Evolutionary conservation across 148 eudicot species (phyloP).

Genomic region (Bassia scoparia): DNA sequence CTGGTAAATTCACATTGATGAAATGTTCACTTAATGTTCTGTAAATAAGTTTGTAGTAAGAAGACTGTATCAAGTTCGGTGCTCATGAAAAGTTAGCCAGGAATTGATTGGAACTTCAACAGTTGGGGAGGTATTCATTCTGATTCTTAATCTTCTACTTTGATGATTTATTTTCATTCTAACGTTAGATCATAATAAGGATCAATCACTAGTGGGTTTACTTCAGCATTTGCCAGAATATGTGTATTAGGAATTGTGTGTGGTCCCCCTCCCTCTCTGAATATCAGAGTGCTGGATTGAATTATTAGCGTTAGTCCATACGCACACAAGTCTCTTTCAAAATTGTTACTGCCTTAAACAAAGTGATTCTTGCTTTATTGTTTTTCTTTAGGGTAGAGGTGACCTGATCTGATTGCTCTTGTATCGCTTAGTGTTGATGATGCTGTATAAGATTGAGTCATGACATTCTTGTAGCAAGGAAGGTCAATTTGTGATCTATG

Average conservation of each 20-base stretch:
- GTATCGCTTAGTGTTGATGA: conserved; percentile 52
- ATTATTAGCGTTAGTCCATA: not conserved
- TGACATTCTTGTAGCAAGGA: conserved; percentile 75
- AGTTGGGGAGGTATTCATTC: conserved; percentile 78
- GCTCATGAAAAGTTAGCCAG: conserved; percentile 45
- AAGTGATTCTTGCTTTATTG: not conserved
- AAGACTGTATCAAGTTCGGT: conserved; percentile 31
- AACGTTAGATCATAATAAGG: not conserved
- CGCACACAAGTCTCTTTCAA: not conserved
- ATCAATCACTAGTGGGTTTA: not conserved
- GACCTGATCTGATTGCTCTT: not conserved
- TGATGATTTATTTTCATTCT: not conserved
- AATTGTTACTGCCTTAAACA: not conserved
- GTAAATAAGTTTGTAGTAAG: conserved; percentile 59
- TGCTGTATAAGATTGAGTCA: conserved; percentile 81
- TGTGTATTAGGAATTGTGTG: too few species aligned
- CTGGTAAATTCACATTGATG: not conserved
- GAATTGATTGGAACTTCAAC: conserved; percentile 93
- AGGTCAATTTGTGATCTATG: conserved; percentile 47
- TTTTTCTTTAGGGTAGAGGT: not conserved
- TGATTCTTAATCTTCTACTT: not conserved
- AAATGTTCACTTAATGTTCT: conserved; percentile 6
- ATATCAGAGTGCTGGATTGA: too few species aligned
- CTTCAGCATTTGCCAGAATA: not conserved
- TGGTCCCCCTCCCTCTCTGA: too few species aligned